Conservation (phyloP, 805 yeast genomes). For the Jamesozyma piceae region DNA sequence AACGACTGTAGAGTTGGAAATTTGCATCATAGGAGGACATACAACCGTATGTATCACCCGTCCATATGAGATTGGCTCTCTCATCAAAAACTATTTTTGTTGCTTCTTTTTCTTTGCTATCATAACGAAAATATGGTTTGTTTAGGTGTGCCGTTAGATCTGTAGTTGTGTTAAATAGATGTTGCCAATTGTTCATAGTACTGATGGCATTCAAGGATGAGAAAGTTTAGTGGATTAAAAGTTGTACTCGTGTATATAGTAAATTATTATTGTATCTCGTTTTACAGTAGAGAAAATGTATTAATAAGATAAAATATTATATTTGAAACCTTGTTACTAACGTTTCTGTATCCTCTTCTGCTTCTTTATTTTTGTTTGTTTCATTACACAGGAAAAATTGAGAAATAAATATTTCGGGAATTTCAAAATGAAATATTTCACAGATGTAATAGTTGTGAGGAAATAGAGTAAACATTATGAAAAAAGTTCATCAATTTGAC, state of each 20-base stretch:
- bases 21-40: slow-evolving; percentile 38
- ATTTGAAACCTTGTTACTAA: too few relatives aligned
- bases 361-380: background rate
- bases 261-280: too few relatives aligned
- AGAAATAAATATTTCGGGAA: background rate
- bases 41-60: slow-evolving; percentile 58
- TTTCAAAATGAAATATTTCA: too few relatives aligned
- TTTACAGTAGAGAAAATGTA: too few relatives aligned
- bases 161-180: slow-evolving; percentile 23
- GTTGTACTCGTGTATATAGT: background rate
- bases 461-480: too few relatives aligned
- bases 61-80: slow-evolving; percentile 73
- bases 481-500: too few relatives aligned
- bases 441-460: too few relatives aligned
- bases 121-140: slow-evolving; percentile 27
- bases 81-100: slow-evolving; percentile 50
- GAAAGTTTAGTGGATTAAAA: background rate
- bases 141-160: slow-evolving; percentile 25
- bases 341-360: too few relatives aligned
- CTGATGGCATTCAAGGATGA: background rate
- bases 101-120: slow-evolving; percentile 25
- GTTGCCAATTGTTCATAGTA: slow-evolving; percentile 31
- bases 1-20: slow-evolving; percentile 49
- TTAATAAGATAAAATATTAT: too few relatives aligned
- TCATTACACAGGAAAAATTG: background rate